Percentiles rank a stretch among this genome's conserved stretches.
phyloP scores from a whole-genome alignment of 768 basidiomycete genomes.

The Lentinula aciculospora region DNA sequence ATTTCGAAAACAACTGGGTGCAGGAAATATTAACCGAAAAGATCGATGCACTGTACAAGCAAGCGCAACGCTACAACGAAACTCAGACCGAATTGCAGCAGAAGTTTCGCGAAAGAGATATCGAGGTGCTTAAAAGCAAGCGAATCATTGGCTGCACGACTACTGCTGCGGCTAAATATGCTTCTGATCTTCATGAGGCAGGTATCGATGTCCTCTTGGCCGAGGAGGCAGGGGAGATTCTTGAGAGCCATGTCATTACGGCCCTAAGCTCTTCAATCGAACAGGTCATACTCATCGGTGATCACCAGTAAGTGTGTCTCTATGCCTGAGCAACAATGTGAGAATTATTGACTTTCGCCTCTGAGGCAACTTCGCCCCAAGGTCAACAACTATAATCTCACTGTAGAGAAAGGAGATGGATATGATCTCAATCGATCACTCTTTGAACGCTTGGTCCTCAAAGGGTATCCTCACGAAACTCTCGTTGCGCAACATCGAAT shows the following conservation, averaged over 20 bases:
- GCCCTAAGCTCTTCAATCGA: conserved; percentile 39
- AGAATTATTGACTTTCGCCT: not conserved
- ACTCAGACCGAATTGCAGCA: conserved; percentile 28
- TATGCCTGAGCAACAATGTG: not conserved
- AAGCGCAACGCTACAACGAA: conserved; percentile 33
- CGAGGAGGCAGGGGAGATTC: conserved; percentile 70
- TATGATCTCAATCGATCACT: conserved; percentile 63
- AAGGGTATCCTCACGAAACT: conserved; percentile 55
- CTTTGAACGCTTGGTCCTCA: conserved; percentile 62
- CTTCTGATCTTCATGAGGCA: conserved; percentile 36
- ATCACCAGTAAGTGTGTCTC: conserved; percentile 56
- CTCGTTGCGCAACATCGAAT: conserved; percentile 62
- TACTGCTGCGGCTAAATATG: conserved; percentile 62
- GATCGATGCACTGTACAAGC: conserved; percentile 15
- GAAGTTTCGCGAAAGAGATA: conserved; percentile 27
- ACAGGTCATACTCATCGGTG: conserved; percentile 64
- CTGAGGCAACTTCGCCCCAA: conserved; percentile 67
- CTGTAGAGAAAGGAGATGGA: conserved; percentile 63
- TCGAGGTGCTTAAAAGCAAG: conserved; percentile 34
- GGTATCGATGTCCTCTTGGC: conserved; percentile 49
- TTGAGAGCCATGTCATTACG: conserved; percentile 62
- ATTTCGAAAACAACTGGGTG: conserved; percentile 26
- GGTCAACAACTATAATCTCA: conserved; percentile 59
- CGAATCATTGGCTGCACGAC: conserved; percentile 66
- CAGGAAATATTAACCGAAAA: conserved; percentile 25